These are phyloP conservation scores for Boletellus ananiceps DNA, from an alignment of 768 basidiomycete genomes.

Conservation along the genomic window DNA sequence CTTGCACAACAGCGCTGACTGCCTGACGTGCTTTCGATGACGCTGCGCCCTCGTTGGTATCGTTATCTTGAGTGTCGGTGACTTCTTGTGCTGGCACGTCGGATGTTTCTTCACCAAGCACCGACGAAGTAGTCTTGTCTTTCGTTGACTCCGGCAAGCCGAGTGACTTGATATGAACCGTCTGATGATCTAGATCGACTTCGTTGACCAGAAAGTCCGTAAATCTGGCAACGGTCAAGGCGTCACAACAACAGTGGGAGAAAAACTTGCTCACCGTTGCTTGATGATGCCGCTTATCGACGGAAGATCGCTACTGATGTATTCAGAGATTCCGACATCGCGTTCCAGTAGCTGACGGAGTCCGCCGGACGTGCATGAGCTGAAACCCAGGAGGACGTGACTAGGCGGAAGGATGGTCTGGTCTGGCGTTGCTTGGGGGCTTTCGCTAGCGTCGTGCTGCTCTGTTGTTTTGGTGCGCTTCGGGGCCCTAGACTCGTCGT, in stretches of 20 bases:
- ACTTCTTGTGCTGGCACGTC: conserved; percentile 12
- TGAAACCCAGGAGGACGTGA: conserved; percentile 60
- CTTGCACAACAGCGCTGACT: neutral
- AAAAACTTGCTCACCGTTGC: conserved; percentile 62
- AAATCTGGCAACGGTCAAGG: conserved; percentile 53
- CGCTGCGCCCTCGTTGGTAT: neutral
- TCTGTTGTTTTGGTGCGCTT: conserved; percentile 38
- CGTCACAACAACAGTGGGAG: neutral
- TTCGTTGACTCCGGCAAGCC: conserved; percentile 60
- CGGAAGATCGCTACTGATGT: conserved; percentile 64
- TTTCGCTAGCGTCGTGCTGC: conserved; percentile 3
- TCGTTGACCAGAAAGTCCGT: conserved; percentile 97
- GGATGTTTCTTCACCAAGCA: conserved; percentile 12
- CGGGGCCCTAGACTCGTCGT: conserved; percentile 35
- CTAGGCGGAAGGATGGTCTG: conserved; percentile 62
- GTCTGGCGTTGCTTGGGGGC: conserved; percentile 1
- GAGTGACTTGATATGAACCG: conserved; percentile 77
- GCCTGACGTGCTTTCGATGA: conserved; percentile 3
- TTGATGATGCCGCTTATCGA: conserved; percentile 92
- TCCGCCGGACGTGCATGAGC: conserved; percentile 47
- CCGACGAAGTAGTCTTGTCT: conserved; percentile 27
- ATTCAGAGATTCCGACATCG: conserved; percentile 90
- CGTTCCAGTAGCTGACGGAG: conserved; percentile 62
- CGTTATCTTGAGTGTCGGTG: conserved; percentile 8
- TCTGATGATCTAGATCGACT: conserved; percentile 75